Conservation (phyloP, 441 rosid species). For the Croton setiger region DNA sequence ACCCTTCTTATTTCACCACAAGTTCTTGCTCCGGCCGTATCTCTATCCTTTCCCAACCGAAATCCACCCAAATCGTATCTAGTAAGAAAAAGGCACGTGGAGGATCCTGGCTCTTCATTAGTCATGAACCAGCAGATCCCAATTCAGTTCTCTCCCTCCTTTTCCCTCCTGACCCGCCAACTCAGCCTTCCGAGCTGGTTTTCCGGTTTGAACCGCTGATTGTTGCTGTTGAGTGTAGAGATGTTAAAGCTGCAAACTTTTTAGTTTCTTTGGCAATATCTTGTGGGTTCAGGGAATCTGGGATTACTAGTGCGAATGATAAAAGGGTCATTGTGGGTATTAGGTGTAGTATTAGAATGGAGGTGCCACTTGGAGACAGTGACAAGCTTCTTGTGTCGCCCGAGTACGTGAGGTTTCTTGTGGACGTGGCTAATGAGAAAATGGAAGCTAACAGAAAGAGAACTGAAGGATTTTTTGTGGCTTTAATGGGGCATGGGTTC, state of each 20-base stretch:
- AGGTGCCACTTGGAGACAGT: slow-evolving; percentile 76
- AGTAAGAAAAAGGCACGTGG: slow-evolving; percentile 73
- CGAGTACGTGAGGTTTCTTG: neutral
- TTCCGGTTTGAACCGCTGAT: slow-evolving; percentile 90
- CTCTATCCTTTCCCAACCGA: slow-evolving; percentile 76
- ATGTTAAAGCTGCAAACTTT: slow-evolving; percentile 54
- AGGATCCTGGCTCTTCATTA: slow-evolving; percentile 77
- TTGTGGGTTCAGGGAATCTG: slow-evolving; percentile 81
- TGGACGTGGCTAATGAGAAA: slow-evolving; percentile 66
- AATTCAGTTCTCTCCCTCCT: slow-evolving; percentile 49
- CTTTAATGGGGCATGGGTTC: slow-evolving; percentile 41
- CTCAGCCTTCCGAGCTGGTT: slow-evolving; percentile 41
- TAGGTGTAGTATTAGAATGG: slow-evolving; percentile 80
- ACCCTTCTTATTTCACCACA: slow-evolving; percentile 81
- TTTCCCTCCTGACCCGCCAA: slow-evolving; percentile 30
- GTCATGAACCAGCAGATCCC: slow-evolving; percentile 65
- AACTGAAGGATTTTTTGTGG: slow-evolving; percentile 50
- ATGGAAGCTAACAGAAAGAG: slow-evolving; percentile 81
- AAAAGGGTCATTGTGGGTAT: slow-evolving; percentile 83
- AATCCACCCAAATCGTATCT: slow-evolving; percentile 14
- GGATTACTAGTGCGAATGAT: slow-evolving; percentile 60
- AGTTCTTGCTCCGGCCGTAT: slow-evolving; percentile 95
- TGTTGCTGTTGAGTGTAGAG: slow-evolving; percentile 74
- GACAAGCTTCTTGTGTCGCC: slow-evolving; percentile 39
- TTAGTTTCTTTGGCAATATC: slow-evolving; percentile 71